Conservation (phyloP, 176 grass and related monocot species). For the maize (Zea mays) region Zm-B73-REFERENCE-NAM-5.0 NC_050103.1:153205001-153205500, state of each 20-base stretch:
- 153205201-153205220: conserved; percentile 22
- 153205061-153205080: not conserved
- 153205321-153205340: not conserved
- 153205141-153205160: not conserved
- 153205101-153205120: not conserved
- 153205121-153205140: not conserved
- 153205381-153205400: too few relatives aligned
- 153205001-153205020: conserved; percentile 9
- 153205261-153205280: not conserved
- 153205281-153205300: conserved; percentile 29
- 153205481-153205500: too few relatives aligned
- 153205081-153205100: not conserved
- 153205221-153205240: conserved; percentile 16
- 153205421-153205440: too few relatives aligned
- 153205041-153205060: conserved; percentile 24
- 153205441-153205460: too few relatives aligned
- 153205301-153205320: conserved; percentile 30
- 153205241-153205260: conserved; percentile 21
- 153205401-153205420: too few relatives aligned
- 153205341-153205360: too few relatives aligned
- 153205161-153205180: not conserved
- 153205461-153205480: too few relatives aligned
- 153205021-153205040: not conserved
- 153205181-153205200: conserved; percentile 27
- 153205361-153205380: too few relatives aligned